These are phyloP conservation scores for Hyphodiscus sp. DNA, from an alignment of 2,329 filamentous ascomycete species.

Conservation along the genomic window DNA sequence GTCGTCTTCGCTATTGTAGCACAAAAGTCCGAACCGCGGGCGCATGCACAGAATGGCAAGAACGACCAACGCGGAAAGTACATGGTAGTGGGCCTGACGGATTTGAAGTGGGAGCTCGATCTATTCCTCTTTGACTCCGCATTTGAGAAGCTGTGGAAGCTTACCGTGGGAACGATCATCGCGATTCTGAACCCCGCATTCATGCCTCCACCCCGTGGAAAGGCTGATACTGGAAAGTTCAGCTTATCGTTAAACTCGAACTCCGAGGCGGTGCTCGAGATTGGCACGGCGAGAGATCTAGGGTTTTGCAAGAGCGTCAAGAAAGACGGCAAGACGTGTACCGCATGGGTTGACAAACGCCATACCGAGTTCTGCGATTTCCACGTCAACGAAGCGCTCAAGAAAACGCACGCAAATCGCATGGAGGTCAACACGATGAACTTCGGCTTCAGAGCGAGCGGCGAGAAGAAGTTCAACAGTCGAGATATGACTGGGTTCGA, in stretches of 20 bases:
- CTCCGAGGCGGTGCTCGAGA: constrained; percentile 82
- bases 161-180: constrained; percentile 84
- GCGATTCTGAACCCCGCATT: constrained; percentile 88
- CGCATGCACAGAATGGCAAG: constrained; percentile 45
- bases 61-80: constrained; percentile 65
- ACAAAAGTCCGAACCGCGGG: constrained; percentile 75
- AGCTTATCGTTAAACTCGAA: constrained; percentile 79
- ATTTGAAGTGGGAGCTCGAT: constrained; percentile 85
- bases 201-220: constrained; percentile 75
- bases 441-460: constrained; percentile 34
- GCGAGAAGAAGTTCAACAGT: constrained; percentile 22
- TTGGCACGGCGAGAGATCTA: constrained; percentile 77
- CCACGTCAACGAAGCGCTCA: constrained; percentile 76
- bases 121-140: constrained; percentile 88
- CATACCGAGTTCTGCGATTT: constrained; percentile 91
- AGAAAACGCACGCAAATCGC: constrained; percentile 59
- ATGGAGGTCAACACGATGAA: constrained; percentile 75
- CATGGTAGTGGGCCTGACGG: constrained; percentile 83
- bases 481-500: constrained; percentile 20
- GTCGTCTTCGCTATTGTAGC: constrained; percentile 85
- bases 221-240: constrained; percentile 75
- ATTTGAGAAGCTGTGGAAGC: constrained; percentile 88
- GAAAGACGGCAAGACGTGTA: constrained; percentile 77
- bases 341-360: constrained; percentile 78
- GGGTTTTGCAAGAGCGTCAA: constrained; percentile 82